Base-by-base conservation (phyloP, 768 basidiomycete species). In the Tephrocybe sp. region DNA sequence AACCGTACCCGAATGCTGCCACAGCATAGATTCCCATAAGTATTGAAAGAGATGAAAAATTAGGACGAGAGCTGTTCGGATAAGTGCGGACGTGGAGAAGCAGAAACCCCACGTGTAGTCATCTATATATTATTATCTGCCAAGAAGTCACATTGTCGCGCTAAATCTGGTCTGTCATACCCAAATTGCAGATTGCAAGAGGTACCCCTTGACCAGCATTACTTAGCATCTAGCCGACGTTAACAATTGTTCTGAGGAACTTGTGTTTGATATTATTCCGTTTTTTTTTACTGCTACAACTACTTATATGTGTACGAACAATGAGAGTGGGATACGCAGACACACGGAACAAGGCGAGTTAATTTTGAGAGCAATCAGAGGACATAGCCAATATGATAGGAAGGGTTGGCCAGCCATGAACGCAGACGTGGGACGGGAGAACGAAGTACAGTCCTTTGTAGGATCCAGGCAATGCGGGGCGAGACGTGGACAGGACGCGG, bases 211-310 rank as follows among this genome's bases (percentile, higher is more conserved):
- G n/a, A n/a, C n/a, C n/a, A n/a, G n/a, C n/a, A n/a, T n/a, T n/a
- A n/a, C n/a, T n/a, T n/a, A n/a, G n/a, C n/a, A n/a, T n/a, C n/a
- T n/a, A n/a, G n/a, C n/a, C n/a, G n/a, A n/a, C n/a, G n/a, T n/a
- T n/a, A n/a, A n/a, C n/a, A n/a, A n/a, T n/a, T n/a, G n/a, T n/a
- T n/a, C n/a, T 30, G 28, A 30, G 6, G 28, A 30, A 12, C 7
- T 12, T 12, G 12, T 21, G 36, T 31, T 36, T 51, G 43, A 39
- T 51, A 55, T 55, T 55, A 55, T 49, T 56, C 46, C 55, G 39
- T 44, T 46, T 18, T 4, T 4, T 16, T 52, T 45, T 50, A 56
- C 46, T 44, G 51, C 51, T 52, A 56, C 24, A 47, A 52, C 51
- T 53, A 56, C 51, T 34, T 45, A 49, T 25, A 47, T 31, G 34